These are phyloP conservation scores for Sordariomycetes sp. DNA, from an alignment of 2,329 filamentous ascomycete genomes.

Conservation along the genomic window DNA sequence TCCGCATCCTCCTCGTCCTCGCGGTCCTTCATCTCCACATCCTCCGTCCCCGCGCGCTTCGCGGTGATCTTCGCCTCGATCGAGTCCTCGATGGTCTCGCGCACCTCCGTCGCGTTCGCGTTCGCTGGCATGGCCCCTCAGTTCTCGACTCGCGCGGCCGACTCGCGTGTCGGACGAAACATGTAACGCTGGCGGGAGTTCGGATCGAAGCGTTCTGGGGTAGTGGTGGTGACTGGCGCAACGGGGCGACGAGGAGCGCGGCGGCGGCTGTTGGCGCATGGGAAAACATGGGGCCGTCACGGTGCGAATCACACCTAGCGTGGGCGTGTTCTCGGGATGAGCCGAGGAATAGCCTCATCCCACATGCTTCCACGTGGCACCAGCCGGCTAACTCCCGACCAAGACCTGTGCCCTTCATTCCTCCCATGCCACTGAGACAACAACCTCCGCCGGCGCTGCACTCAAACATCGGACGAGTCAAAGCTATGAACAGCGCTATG, in stretches of 20 bases:
- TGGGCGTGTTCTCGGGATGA: background rate
- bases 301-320: background rate
- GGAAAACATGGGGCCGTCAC: background rate
- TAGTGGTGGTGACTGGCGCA: background rate
- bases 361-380: background rate
- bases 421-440: no score
- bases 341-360: background rate
- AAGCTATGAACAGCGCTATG: no score
- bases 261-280: slow-evolving; percentile 1
- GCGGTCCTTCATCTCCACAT: slow-evolving; percentile 33
- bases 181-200: background rate
- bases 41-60: slow-evolving; percentile 16
- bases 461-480: no score
- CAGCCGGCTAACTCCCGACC: background rate
- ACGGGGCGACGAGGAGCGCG: background rate
- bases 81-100: slow-evolving; percentile 28
- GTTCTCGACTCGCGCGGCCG: background rate
- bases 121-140: slow-evolving; percentile 1
- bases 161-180: background rate
- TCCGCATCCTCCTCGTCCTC: slow-evolving; percentile 16
- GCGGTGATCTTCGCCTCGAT: slow-evolving; percentile 33
- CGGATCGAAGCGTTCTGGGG: background rate
- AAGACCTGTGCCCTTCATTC: background rate
- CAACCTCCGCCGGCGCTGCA: no score
- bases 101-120: slow-evolving; percentile 29